Conservation (phyloP, 805 yeast genomes). For the Zygotorulaspora sp. region DNA sequence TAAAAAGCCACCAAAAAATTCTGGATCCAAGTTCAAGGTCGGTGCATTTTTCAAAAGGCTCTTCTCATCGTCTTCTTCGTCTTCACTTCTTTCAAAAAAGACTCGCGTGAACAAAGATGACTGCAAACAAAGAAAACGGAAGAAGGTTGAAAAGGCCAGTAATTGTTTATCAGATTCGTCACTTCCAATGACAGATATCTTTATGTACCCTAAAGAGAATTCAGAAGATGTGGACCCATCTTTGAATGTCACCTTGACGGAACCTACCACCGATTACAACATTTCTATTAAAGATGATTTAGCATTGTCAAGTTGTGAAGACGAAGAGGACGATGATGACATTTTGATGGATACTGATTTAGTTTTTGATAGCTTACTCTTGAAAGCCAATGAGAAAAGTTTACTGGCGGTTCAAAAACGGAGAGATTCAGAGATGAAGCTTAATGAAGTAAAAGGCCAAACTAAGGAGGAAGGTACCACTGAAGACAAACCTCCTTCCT, state of each 20-base stretch:
- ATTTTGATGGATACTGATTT: slow-evolving; percentile 29
- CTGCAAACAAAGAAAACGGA: slow-evolving; percentile 10
- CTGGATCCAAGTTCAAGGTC: slow-evolving; percentile 11
- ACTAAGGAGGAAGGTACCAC: background rate
- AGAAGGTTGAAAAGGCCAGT: slow-evolving; percentile 3
- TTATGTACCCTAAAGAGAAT: slow-evolving; percentile 3
- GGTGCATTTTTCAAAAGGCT: slow-evolving; percentile 16
- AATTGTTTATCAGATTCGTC: slow-evolving; percentile 1
- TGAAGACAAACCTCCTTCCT: background rate
- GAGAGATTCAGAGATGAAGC: slow-evolving; percentile 11
- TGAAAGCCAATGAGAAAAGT: slow-evolving; percentile 19
- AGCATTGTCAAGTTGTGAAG: slow-evolving; percentile 2
- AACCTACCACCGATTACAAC: background rate
- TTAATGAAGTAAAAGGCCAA: slow-evolving; percentile 3
- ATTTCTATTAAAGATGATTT: background rate
- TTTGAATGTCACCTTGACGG: background rate
- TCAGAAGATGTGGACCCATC: background rate
- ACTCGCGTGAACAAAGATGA: background rate
- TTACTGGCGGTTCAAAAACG: slow-evolving; percentile 12
- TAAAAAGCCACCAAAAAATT: background rate
- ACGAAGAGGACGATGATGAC: slow-evolving; percentile 18
- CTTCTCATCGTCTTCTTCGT: slow-evolving; percentile 9
- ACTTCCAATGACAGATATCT: slow-evolving; percentile 3
- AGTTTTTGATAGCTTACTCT: slow-evolving; percentile 29
- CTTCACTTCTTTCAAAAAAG: background rate